Percentiles rank a stretch among this genome's conserved stretches.
Conservation (phyloP, 2,329 filamentous ascomycete genomes). For the Colletotrichum sp. region DNA sequence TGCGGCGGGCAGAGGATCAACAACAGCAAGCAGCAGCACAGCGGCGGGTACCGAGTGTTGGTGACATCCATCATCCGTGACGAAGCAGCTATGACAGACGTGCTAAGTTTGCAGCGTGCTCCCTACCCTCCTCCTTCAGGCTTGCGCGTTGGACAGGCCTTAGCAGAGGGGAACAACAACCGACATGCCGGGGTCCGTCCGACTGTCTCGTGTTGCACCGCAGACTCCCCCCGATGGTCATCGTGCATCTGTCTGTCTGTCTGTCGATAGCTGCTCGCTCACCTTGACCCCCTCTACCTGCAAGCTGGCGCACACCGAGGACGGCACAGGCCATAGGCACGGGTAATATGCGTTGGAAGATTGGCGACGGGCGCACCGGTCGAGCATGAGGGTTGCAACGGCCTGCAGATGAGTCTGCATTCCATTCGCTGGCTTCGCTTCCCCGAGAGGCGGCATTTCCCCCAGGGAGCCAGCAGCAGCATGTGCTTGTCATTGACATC, state of each 20-base stretch:
- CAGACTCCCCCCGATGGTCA: background rate
- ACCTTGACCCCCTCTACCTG: background rate
- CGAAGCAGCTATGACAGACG: background rate
- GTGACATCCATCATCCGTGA: background rate
- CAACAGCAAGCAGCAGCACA: background rate
- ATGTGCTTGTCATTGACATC: background rate
- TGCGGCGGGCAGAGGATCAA: background rate
- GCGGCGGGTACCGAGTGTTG: background rate
- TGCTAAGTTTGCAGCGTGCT: conserved; percentile 7
- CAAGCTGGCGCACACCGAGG: background rate
- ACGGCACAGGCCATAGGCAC: background rate
- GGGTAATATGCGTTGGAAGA: background rate
- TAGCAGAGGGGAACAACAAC: background rate
- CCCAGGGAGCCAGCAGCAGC: background rate
- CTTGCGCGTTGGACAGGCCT: background rate
- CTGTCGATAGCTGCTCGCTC: background rate
- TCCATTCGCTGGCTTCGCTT: background rate
- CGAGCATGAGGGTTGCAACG: background rate
- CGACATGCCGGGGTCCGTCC: background rate
- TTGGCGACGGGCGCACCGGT: conserved; percentile 4
- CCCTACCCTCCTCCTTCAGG: background rate
- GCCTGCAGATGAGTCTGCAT: background rate
- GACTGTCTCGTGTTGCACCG: conserved; percentile 1
- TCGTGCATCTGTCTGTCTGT: background rate
- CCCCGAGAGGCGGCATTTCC: background rate